Evolutionary conservation across 805 yeast species (phyloP).

Genomic region (Kodamaea kaohsiungensis): DNA sequence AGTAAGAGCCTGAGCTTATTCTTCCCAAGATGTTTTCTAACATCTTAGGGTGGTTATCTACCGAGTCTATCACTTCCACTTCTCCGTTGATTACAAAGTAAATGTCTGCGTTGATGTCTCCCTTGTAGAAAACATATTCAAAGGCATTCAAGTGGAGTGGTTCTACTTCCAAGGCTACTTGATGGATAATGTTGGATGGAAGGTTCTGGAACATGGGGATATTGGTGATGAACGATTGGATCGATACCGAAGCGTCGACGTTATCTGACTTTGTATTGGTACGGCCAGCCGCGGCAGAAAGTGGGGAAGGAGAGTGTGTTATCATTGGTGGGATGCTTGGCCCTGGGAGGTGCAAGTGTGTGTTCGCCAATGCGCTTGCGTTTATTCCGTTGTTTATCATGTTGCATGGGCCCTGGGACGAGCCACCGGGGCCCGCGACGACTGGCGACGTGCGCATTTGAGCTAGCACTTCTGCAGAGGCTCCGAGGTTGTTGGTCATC

Average conservation of each 20-base stretch:
- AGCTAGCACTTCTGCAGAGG: background rate
- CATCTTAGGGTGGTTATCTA: conserved; percentile 10
- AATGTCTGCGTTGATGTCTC: conserved; percentile 62
- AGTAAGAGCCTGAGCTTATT: conserved; percentile 61
- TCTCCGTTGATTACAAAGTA: conserved; percentile 68
- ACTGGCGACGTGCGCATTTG: conserved; percentile 11
- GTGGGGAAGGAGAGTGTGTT: conserved; percentile 20
- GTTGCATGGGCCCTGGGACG: background rate
- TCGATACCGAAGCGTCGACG: conserved; percentile 55
- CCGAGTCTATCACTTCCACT: conserved; percentile 58
- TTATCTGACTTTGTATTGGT: conserved; percentile 19
- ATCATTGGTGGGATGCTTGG: conserved; percentile 17
- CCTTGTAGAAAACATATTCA: conserved; percentile 60
- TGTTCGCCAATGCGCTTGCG: conserved; percentile 16
- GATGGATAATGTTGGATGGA: conserved; percentile 61
- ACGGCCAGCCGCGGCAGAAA: conserved; percentile 8
- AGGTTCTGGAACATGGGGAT: conserved; percentile 59
- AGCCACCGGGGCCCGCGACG: too few species aligned
- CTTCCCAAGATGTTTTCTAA: conserved; percentile 54
- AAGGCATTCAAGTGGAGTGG: conserved; percentile 54
- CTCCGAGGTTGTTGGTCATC: conserved; percentile 17
- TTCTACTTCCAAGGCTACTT: conserved; percentile 63
- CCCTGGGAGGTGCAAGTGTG: conserved; percentile 13
- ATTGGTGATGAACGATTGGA: conserved; percentile 57
- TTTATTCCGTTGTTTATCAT: conserved; percentile 8